phyloP scores from a whole-genome alignment of 2,329 filamentous ascomycete genomes.

The Achaetomium macrosporum region DNA sequence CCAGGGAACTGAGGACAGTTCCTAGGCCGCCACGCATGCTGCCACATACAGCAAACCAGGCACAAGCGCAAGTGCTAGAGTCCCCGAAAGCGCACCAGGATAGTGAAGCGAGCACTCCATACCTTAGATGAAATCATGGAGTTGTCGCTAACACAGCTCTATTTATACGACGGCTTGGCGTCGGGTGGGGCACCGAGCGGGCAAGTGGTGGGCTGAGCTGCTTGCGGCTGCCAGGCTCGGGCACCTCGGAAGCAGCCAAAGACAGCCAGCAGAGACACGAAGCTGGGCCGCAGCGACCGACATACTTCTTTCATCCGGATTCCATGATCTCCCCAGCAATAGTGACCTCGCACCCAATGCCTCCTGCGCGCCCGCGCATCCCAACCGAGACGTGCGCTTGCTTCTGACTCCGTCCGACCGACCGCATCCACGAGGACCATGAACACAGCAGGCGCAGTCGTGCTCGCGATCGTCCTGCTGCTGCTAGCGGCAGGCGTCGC shows the following conservation, averaged over 20 bases:
- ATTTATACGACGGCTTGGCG: neutral
- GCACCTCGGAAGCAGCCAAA: constrained; percentile 2
- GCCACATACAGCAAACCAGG: too few relatives aligned
- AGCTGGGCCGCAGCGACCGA: neutral
- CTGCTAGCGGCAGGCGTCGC: constrained; percentile 50
- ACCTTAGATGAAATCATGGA: too few relatives aligned
- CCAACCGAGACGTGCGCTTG: neutral
- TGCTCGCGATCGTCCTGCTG: constrained; percentile 65
- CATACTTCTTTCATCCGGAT: neutral
- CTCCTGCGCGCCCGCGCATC: constrained; percentile 2
- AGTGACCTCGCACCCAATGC: neutral
- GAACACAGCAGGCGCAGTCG: constrained; percentile 59
- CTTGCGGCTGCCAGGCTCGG: neutral
- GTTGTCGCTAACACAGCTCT: too few relatives aligned
- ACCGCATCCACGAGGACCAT: constrained; percentile 35
- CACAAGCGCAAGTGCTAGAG: too few relatives aligned
- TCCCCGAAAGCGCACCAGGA: too few relatives aligned
- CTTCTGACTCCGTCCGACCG: neutral
- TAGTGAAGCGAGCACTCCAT: too few relatives aligned
- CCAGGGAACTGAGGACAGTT: too few relatives aligned
- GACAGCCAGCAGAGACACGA: neutral
- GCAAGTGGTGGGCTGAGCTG: neutral
- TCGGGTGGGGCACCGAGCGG: neutral
- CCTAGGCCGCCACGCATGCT: too few relatives aligned
- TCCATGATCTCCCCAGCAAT: neutral